phyloP scores from a whole-genome alignment of 768 basidiomycete species.

The Hygrophorus russula region DNA sequence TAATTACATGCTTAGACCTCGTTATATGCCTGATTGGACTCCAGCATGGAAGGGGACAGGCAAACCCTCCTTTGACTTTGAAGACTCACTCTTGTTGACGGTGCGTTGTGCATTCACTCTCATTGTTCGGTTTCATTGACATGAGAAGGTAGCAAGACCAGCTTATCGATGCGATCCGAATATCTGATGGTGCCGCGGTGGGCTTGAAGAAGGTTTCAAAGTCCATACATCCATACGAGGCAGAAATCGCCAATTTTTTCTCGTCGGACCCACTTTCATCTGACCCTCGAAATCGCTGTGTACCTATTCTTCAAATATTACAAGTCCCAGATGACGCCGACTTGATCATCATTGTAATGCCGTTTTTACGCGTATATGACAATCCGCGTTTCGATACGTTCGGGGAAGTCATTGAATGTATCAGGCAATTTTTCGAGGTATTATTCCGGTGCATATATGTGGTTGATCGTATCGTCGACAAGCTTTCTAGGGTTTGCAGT shows the following conservation, averaged over 20 bases:
- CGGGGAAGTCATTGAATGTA: conserved; percentile 20
- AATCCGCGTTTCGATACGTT: conserved; percentile 17
- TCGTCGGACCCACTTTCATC: conserved; percentile 6
- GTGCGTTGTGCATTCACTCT: neutral
- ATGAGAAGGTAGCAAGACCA: conserved; percentile 7
- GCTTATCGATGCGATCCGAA: conserved; percentile 21
- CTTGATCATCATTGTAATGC: conserved; percentile 18
- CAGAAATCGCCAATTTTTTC: conserved; percentile 18
- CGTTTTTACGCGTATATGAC: conserved; percentile 13
- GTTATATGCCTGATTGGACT: conserved; percentile 18
- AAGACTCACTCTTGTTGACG: conserved; percentile 9
- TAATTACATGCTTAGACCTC: conserved; percentile 20
- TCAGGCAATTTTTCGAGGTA: conserved; percentile 19
- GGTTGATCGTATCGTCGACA: neutral
- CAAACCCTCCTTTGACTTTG: neutral
- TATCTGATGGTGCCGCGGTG: conserved; percentile 19
- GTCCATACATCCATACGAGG: conserved; percentile 15
- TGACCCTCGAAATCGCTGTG: conserved; percentile 24
- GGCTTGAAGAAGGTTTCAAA: conserved; percentile 17
- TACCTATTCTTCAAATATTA: conserved; percentile 18
- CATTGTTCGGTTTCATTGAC: neutral
- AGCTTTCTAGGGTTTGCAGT: conserved; percentile 12
- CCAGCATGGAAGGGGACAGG: conserved; percentile 17
- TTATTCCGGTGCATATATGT: neutral
- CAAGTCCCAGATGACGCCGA: conserved; percentile 12